Conservation (phyloP, 495 filamentous ascomycete species). For the Neurospora africana region DNA sequence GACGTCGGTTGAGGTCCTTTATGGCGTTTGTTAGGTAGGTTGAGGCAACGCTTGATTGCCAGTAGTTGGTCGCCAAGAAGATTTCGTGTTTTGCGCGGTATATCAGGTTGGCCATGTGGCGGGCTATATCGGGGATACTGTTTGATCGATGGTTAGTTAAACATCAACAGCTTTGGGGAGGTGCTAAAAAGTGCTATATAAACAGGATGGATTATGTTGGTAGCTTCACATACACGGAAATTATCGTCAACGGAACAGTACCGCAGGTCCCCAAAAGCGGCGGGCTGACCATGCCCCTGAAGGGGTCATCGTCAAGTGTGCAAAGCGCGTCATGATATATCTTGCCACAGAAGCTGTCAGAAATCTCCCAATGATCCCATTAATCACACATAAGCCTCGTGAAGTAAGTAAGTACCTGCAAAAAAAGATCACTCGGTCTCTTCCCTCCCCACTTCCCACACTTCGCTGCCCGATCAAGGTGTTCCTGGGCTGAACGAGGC, state of each 20-base stretch:
- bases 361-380: background rate
- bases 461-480: conserved; percentile 39
- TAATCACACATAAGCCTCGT: background rate
- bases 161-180: background rate
- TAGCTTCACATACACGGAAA: conserved; percentile 36
- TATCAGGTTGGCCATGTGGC: conserved; percentile 68
- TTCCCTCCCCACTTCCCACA: conserved; percentile 61
- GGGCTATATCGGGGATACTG: conserved; percentile 55
- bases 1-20: conserved; percentile 51
- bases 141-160: background rate
- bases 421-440: conserved; percentile 55
- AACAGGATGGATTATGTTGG: too few relatives aligned
- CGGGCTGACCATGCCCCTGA: conserved; percentile 53
- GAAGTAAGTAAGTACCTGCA: conserved; percentile 34
- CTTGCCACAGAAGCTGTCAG: conserved; percentile 27
- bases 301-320: conserved; percentile 45
- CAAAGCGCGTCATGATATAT: conserved; percentile 57
- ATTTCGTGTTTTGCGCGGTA: conserved; percentile 62
- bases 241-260: conserved; percentile 55
- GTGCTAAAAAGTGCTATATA: background rate
- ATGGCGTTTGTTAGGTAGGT: conserved; percentile 58
- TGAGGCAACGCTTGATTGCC: conserved; percentile 57
- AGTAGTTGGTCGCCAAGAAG: conserved; percentile 64
- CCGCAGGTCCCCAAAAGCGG: conserved; percentile 60
- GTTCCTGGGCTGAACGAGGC: conserved; percentile 15